Evolutionary conservation across 1,284 basidiomycete genomes (phyloP).

Genomic region (Ceratobasidium sp.): DNA sequence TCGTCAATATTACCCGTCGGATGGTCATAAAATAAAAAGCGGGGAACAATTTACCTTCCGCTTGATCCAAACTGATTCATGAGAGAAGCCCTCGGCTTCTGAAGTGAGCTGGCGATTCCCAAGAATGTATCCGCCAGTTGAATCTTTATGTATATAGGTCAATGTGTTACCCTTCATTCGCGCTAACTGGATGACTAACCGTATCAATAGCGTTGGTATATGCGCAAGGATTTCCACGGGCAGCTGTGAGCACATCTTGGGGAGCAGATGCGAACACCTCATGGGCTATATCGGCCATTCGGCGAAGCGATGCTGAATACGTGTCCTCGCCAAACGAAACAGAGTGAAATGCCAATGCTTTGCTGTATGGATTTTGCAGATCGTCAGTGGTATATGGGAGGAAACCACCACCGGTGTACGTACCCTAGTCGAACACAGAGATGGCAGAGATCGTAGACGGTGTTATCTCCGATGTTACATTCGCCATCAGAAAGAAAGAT

Average conservation of each 20-base stretch:
- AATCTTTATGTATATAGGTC: constrained; percentile 51
- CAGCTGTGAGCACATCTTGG: constrained; percentile 54
- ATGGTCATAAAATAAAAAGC: too few relatives aligned
- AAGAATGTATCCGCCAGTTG: constrained; percentile 66
- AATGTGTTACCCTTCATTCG: background rate
- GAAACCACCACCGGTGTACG: constrained; percentile 38
- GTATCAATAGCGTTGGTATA: constrained; percentile 62
- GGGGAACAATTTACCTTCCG: constrained; percentile 5
- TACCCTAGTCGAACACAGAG: constrained; percentile 60
- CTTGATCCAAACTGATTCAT: constrained; percentile 26
- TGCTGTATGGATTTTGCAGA: constrained; percentile 51
- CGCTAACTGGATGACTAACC: constrained; percentile 50
- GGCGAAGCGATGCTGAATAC: constrained; percentile 51
- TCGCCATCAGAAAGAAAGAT: constrained; percentile 69
- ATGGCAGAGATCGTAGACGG: constrained; percentile 57
- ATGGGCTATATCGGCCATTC: constrained; percentile 61
- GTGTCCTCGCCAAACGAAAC: constrained; percentile 61
- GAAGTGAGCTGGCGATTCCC: constrained; percentile 64
- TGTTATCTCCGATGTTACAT: constrained; percentile 54
- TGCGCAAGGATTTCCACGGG: constrained; percentile 55
- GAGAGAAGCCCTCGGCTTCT: constrained; percentile 61
- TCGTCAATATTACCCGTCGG: too few relatives aligned
- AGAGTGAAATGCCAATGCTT: constrained; percentile 63
- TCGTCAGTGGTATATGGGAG: background rate
- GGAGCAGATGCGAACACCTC: constrained; percentile 59